These are phyloP conservation scores for Citropsis articulata DNA, from an alignment of 345 rosid genomes.

Conservation along the genomic window DNA sequence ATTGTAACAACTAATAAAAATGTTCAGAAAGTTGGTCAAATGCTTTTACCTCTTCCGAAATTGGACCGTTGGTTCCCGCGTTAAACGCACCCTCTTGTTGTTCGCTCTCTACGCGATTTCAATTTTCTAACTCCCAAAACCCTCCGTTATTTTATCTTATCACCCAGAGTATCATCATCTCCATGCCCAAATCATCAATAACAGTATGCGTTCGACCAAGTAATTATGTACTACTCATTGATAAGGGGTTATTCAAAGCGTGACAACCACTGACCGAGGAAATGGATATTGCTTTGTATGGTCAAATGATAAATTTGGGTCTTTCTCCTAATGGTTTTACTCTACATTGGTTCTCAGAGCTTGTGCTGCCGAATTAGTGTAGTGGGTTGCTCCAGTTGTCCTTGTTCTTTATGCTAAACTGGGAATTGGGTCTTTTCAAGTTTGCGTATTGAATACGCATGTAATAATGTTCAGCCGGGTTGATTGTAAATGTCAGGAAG, in stretches of 20 bases:
- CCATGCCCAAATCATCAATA: constrained; percentile 18
- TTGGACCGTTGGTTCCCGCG: constrained; percentile 20
- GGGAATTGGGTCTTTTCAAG: constrained; percentile 25
- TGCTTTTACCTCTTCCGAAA: constrained; percentile 3
- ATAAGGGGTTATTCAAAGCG: constrained; percentile 28
- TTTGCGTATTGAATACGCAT: constrained; percentile 19
- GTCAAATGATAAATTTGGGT: constrained; percentile 19
- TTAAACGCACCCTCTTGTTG: neutral
- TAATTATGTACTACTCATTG: constrained; percentile 22
- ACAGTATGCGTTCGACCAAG: constrained; percentile 20
- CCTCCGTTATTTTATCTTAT: constrained; percentile 3
- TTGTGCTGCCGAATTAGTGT: constrained; percentile 14
- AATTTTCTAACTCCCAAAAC: neutral
- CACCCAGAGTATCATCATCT: constrained; percentile 28
- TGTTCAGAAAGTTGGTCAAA: neutral
- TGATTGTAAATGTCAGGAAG: constrained; percentile 19
- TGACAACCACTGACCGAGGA: too few species aligned
- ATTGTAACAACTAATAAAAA: too few species aligned
- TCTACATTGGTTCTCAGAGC: constrained; percentile 39
- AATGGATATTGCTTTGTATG: too few species aligned
- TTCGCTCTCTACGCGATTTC: neutral
- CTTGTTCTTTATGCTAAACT: constrained; percentile 26
- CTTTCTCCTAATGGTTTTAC: constrained; percentile 37
- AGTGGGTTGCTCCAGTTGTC: constrained; percentile 24
- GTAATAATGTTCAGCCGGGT: constrained; percentile 16